Base-by-base conservation (phyloP, 257 asterid genomes). In the Capsicum pubescens region DNA sequence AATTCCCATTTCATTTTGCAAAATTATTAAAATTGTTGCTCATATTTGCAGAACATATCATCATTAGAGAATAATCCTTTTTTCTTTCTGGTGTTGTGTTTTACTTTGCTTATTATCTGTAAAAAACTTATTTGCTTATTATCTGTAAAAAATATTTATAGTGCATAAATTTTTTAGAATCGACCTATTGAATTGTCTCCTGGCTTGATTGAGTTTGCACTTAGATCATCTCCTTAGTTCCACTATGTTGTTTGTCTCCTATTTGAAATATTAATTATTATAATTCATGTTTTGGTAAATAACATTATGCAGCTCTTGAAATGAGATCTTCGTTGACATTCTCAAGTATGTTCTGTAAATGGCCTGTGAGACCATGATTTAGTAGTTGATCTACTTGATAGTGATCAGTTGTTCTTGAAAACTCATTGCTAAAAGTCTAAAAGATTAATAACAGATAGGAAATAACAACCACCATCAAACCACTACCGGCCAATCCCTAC, bases 11-110 rank as follows among this genome's bases (percentile, higher is more conserved):
- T 50, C 32, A 54, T 77, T 32, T 77, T 4, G 32, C 0, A 48
- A 77, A 54, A 32, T 3, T 19, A 11, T 54, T 14, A 77, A 77
- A 32, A 3, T 1, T 82, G 68, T 5, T 68, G 32, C 55, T 39
- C 36, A 39, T 35, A 63, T 70, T 71, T 87, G 83, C 97, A 96
- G 98, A 96, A 94, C 86, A 96, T 98, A 7, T 85, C 95, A 68
- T 85, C 95, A 44, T 8, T 94, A n/a, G 99, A 96, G 32, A 26
- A 26, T 26, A 86, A 59, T 82, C 68, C 82, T 68, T 35, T 44
- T 56, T 59, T 26, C 50, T 79, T 88, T 64, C 81, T 82, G 48
- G 48, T 76, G 63, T 48, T 52, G 26, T 21, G 81, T 52, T 52
- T 21, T 52, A 14, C 4, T 26, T 13, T 12, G 14, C 48, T 52